Evolutionary conservation across 345 rosid genomes (phyloP), one percentile per base, ranked within the genome.

Genomic region (Noccaea caerulescens): DNA sequence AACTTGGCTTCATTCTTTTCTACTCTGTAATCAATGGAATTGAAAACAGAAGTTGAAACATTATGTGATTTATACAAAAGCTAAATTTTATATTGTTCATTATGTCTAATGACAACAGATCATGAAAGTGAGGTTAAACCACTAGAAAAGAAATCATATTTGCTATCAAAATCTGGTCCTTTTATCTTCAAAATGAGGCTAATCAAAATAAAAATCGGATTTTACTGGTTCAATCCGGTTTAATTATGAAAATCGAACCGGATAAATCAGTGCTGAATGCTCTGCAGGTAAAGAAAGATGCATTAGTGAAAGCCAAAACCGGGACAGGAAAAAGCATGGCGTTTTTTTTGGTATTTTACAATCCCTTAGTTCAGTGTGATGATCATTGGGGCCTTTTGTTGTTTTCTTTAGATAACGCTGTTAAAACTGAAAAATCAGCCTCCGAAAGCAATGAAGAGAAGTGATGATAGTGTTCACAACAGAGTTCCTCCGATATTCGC

Each of bases 291-390:
- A n/a, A n/a, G n/a, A 88, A 82, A 72, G 99, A 94, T 84, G 93
- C 88, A 10, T 72, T 89, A 72, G 87, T 94, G 66, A 94, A 91
- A 84, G 93, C 99, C 69, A 94, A 84, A 84, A 88, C 99, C 16
- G 93, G 93, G 53, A 91, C 98, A 0, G 98, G 97, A 5, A 91
- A 91, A 79, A 89, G 83, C 84, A 82, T 82, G 71, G 95, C 98
- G 13, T 91, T 86, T 82, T 80, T 94, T n/a, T n/a, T n/a, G 98
- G 99, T 94, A 89, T 39, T 23, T 60, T 72, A 69, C 72, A 27
- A 60, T 56, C 58, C 64, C 64, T 76, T 20, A 3, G 20, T 69
- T 25, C 27, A 16, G 25, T 20, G 4, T 10, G 20, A 70, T 44
- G 73, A 49, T 52, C 68, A 72, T 46, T 61, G n/a, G n/a, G n/a